These are phyloP conservation scores for Asclepias syriaca DNA, from an alignment of 257 asterid species.

Conservation along the genomic window DNA sequence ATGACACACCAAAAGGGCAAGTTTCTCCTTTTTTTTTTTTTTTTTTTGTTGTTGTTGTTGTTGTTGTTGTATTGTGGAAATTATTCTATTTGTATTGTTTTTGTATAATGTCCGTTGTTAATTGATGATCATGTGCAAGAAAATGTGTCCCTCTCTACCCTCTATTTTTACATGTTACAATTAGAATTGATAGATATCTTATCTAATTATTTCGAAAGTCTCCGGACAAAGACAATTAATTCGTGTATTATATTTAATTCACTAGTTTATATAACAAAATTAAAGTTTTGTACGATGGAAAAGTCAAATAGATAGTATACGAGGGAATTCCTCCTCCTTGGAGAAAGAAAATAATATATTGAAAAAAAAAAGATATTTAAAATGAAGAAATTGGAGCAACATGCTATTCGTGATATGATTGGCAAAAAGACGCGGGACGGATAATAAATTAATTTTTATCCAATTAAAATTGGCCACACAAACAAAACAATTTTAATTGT, in stretches of 20 bases:
- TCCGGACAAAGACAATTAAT: too few species aligned
- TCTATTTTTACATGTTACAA: too few species aligned
- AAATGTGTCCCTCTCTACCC: neutral
- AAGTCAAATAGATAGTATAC: too few species aligned
- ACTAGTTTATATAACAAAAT: too few species aligned
- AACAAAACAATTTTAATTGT: neutral
- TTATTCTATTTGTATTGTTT: neutral
- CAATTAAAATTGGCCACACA: constrained; percentile 12
- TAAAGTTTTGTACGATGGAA: too few species aligned
- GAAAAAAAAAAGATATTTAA: neutral
- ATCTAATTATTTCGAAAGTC: too few species aligned
- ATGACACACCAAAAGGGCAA: constrained; percentile 22
- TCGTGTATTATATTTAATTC: too few species aligned
- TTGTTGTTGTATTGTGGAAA: neutral
- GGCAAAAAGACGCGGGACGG: neutral
- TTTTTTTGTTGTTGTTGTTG: too few species aligned
- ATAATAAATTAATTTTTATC: neutral
- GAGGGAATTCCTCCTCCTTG: too few species aligned
- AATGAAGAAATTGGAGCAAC: too few species aligned
- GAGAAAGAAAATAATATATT: too few species aligned
- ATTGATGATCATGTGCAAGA: neutral
- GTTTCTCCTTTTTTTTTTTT: neutral
- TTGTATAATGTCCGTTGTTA: neutral
- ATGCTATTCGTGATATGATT: neutral
- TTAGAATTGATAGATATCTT: too few species aligned